Base-by-base conservation (phyloP, 1,139 yeast species). In the Hyphopichia wangnamkhiaoensis region DNA sequence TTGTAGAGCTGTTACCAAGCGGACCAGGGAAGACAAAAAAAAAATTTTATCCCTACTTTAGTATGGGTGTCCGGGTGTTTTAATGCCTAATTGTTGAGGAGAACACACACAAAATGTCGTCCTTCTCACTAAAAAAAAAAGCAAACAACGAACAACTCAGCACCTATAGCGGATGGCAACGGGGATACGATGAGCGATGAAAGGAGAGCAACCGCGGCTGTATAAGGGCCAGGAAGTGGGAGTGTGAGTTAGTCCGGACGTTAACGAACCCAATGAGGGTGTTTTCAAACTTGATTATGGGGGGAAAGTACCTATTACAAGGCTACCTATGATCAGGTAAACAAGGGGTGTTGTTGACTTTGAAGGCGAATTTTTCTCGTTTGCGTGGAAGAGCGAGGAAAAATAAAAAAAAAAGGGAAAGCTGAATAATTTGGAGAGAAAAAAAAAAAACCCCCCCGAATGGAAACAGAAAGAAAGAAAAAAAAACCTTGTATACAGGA, bases 41-140 rank as follows among this genome's bases (percentile, higher is more conserved):
- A 21, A 21, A 21, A 7, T 21, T 21, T 10, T 21, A 7, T 21
- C 10, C 10, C 24, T 21, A 40, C 38, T 44, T 43, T 33, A 44
- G 26, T 45, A 44, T 46, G 46, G 50, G 50, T 47, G 50, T 44
- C 33, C 44, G 44, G 50, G 37, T 42, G 44, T 42, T 44, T 31
- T 25, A 20, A 18, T 17, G 23, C 13, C 6, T 14, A 26, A 8
- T n/a, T 9, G 14, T 7, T 8, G 12, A n/a, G 29, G 14, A 15
- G 15, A 15, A n/a, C n/a, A n/a, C n/a, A 8, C 15, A 5, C 9
- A 19, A 6, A 23, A 19, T 32, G 27, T 32, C 34, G 25, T n/a
- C 17, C 16, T 28, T 28, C n/a, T n/a, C n/a, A n/a, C n/a, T n/a
- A n/a, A n/a, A n/a, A n/a, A n/a, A n/a, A n/a, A n/a, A n/a, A 12